phyloP scores from a whole-genome alignment of 2,329 filamentous ascomycete species.

The Cladophialophora exuberans region DNA sequence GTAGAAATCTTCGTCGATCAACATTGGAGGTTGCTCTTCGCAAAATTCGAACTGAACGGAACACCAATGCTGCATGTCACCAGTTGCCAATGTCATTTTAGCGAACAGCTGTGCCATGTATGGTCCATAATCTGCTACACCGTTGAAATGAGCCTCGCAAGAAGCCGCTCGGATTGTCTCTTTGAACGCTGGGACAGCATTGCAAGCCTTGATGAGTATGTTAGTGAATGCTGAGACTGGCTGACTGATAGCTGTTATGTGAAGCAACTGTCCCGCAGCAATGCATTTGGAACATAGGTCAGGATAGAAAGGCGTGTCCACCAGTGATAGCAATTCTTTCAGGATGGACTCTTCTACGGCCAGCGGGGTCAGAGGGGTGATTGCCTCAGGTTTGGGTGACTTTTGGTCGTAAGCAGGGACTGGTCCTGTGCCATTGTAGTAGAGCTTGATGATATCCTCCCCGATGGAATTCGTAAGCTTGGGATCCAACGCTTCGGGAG shows the following conservation, averaged over 20 bases:
- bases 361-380: slow-evolving; percentile 28
- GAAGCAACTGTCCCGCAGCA: slow-evolving; percentile 31
- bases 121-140: slow-evolving; percentile 28
- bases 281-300: slow-evolving; percentile 34
- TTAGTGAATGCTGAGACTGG: slow-evolving; percentile 28
- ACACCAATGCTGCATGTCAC: slow-evolving; percentile 32
- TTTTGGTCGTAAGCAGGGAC: slow-evolving; percentile 31
- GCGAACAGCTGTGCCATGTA: slow-evolving; percentile 34
- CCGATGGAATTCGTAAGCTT: slow-evolving; percentile 33
- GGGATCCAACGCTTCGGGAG: slow-evolving; percentile 31
- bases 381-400: slow-evolving; percentile 30
- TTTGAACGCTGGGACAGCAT: slow-evolving; percentile 24
- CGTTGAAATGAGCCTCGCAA: slow-evolving; percentile 30
- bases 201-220: slow-evolving; percentile 30
- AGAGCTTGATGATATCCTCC: slow-evolving; percentile 30
- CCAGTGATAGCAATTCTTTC: slow-evolving; percentile 29
- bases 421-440: slow-evolving; percentile 34
- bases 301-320: slow-evolving; percentile 21
- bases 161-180: slow-evolving; percentile 25
- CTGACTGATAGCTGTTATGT: slow-evolving; percentile 32
- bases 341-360: slow-evolving; percentile 28
- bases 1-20: slow-evolving; percentile 33
- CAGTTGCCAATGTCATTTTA: slow-evolving; percentile 32
- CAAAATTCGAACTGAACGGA: slow-evolving; percentile 24
- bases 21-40: slow-evolving; percentile 23